phyloP scores from a whole-genome alignment of 768 basidiomycete genomes.

The Pisolithus tinctorius region DNA sequence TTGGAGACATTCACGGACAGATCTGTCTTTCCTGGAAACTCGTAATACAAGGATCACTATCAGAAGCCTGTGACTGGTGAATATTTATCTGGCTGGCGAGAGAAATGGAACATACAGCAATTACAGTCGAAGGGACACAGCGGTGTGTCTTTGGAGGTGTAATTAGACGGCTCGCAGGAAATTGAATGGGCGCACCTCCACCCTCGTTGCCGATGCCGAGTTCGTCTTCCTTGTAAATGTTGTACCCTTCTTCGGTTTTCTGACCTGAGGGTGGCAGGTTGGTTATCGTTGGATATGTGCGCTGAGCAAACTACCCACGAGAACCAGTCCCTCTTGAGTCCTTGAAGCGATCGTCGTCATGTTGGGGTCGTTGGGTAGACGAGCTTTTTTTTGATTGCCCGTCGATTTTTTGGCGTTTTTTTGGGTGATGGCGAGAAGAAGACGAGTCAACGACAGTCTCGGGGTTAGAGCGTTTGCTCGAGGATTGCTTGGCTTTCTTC shows the following conservation, averaged over 20 bases:
- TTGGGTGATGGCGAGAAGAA: conserved; percentile 16
- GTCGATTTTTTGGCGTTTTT: conserved; percentile 35
- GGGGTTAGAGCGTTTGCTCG: conserved; percentile 30
- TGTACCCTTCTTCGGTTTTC: conserved; percentile 75
- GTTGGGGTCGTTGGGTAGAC: conserved; percentile 19
- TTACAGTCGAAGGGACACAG: conserved; percentile 86
- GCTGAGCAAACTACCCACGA: conserved; percentile 40
- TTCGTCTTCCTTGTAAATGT: conserved; percentile 78
- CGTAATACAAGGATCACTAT: neutral
- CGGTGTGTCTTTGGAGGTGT: conserved; percentile 55
- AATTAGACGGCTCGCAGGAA: conserved; percentile 14
- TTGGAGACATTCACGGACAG: neutral
- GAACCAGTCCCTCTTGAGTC: conserved; percentile 71
- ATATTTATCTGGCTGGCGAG: neutral
- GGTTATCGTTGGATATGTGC: conserved; percentile 6
- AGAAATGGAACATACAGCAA: conserved; percentile 57
- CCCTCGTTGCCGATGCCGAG: conserved; percentile 61
- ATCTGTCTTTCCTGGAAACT: neutral
- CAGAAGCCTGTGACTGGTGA: conserved; percentile 20
- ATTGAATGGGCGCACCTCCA: conserved; percentile 51
- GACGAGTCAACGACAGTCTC: conserved; percentile 69
- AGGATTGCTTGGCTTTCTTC: conserved; percentile 36
- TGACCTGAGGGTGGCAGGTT: conserved; percentile 42
- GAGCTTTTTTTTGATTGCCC: conserved; percentile 11
- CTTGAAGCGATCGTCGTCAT: conserved; percentile 47